phyloP scores from a whole-genome alignment of 257 asterid species.

The Solanum sparsipilum region DNA sequence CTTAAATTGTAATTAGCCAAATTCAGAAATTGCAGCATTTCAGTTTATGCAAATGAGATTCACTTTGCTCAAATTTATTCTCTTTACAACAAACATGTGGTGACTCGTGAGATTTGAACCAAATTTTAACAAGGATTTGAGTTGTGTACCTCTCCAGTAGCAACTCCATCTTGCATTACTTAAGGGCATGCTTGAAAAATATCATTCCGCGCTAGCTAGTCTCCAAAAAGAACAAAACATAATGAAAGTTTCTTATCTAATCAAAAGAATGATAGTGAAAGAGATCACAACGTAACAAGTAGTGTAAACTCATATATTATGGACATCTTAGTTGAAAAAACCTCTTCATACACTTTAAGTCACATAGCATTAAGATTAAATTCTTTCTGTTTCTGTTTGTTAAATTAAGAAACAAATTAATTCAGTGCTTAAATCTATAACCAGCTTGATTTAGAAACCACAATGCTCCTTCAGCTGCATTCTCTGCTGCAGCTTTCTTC shows the following conservation, averaged over 20 bases:
- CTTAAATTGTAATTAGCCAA: neutral
- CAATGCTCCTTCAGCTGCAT: constrained; percentile 10
- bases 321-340: neutral
- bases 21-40: neutral
- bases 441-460: constrained; percentile 1
- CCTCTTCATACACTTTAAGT: neutral
- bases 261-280: neutral
- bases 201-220: neutral
- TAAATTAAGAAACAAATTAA: neutral
- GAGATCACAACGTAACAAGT: neutral
- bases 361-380: neutral
- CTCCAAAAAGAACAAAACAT: neutral
- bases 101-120: neutral
- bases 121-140: neutral
- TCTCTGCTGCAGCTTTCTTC: constrained; percentile 7
- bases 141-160: neutral
- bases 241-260: neutral
- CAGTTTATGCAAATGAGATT: neutral
- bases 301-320: neutral
- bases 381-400: neutral
- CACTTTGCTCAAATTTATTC: neutral
- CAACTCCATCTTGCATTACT: neutral
- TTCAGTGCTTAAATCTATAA: neutral
- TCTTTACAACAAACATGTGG: neutral
- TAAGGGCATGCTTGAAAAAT: neutral